phyloP scores from a whole-genome alignment of 2,329 filamentous ascomycete genomes.

The Curvularia verruculosa region DNA sequence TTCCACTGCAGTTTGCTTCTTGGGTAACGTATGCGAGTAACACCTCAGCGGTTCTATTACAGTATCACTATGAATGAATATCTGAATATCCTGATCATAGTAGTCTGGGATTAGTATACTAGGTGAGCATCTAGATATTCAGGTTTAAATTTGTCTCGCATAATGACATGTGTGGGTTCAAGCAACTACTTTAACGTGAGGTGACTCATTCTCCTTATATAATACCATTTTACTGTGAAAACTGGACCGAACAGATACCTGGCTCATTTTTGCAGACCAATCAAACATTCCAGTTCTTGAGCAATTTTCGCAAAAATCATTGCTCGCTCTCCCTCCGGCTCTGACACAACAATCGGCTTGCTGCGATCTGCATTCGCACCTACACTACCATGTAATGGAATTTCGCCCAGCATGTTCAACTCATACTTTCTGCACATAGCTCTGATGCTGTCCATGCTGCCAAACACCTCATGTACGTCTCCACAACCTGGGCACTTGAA shows the following conservation, averaged over 20 bases:
- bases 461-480: slow-evolving; percentile 47
- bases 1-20: not conserved
- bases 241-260: no score
- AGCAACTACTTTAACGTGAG: not conserved
- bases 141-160: not conserved
- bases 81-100: not conserved
- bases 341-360: slow-evolving; percentile 86
- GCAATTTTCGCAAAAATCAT: slow-evolving; percentile 76
- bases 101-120: not conserved
- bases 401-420: slow-evolving; percentile 83
- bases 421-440: slow-evolving; percentile 74
- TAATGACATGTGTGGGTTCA: not conserved
- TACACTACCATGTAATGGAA: slow-evolving; percentile 85
- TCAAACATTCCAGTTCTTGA: slow-evolving; percentile 50
- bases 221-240: not conserved
- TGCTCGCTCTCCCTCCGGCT: slow-evolving; percentile 76
- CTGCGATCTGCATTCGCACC: slow-evolving; percentile 87
- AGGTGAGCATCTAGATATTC: not conserved
- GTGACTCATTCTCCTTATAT: not conserved
- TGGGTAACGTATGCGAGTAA: not conserved
- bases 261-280: slow-evolving; percentile 19
- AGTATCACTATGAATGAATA: not conserved
- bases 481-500: slow-evolving; percentile 59
- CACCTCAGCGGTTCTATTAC: not conserved
- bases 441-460: slow-evolving; percentile 76